Percentiles rank a stretch among this genome's conserved stretches.
These are phyloP conservation scores for Diphasiastrum complanatum DNA, from an alignment of 83 land plant genomes.

Conservation along the genomic window DNA sequence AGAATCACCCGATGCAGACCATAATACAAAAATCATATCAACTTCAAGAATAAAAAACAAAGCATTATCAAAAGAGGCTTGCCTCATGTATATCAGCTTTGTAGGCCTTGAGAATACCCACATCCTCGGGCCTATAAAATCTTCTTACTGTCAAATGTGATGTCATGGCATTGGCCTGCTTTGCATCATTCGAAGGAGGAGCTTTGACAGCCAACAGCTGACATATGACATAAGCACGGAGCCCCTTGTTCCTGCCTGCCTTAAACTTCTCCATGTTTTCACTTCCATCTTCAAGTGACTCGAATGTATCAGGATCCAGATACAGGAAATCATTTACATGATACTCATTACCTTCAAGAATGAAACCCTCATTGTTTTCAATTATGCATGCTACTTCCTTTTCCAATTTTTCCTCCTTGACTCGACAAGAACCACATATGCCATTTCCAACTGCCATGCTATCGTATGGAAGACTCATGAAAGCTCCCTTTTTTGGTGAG, in stretches of 20 bases:
- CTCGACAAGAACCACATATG: slow-evolving; percentile 48
- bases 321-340: slow-evolving; percentile 62
- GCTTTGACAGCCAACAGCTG: slow-evolving; percentile 53
- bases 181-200: slow-evolving; percentile 20
- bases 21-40: too few relatives aligned
- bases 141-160: slow-evolving; percentile 57
- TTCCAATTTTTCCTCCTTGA: slow-evolving; percentile 34
- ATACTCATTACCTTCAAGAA: slow-evolving; percentile 49
- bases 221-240: slow-evolving; percentile 75
- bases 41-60: too few relatives aligned
- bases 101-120: slow-evolving; percentile 69
- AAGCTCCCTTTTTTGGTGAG: slow-evolving; percentile 80
- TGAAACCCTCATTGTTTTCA: slow-evolving; percentile 38
- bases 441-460: slow-evolving; percentile 72
- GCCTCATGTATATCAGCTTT: slow-evolving; percentile 78
- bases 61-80: slow-evolving; percentile 4
- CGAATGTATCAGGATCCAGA: slow-evolving; percentile 38
- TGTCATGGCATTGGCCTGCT: slow-evolving; percentile 24
- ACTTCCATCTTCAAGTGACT: slow-evolving; percentile 24
- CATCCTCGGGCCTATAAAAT: slow-evolving; percentile 86
- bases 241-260: slow-evolving; percentile 80
- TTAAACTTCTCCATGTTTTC: slow-evolving; percentile 44
- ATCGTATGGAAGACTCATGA: slow-evolving; percentile 48
- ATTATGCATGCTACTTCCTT: slow-evolving; percentile 30
- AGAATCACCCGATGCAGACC: too few relatives aligned